Conservation (phyloP, 1,139 yeast genomes). For the Kodamaea sp. region DNA sequence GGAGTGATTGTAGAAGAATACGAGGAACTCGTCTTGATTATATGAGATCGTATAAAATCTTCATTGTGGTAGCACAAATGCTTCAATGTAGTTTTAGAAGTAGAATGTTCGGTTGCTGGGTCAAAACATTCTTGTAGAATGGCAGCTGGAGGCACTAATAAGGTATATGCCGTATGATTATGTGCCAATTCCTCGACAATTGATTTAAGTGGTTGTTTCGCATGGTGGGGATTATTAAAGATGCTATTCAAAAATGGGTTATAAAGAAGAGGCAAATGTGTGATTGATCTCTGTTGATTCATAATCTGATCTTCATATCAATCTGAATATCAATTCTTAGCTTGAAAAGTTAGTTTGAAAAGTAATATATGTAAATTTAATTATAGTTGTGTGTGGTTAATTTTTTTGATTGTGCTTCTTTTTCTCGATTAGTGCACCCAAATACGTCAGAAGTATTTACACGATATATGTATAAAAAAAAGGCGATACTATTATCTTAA, state of each 20-base stretch:
- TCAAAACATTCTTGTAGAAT: constrained; percentile 52
- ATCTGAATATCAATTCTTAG: background rate
- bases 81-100: constrained; percentile 34
- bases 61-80: constrained; percentile 58
- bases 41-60: constrained; percentile 71
- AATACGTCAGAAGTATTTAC: background rate
- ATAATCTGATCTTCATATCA: background rate
- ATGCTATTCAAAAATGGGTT: constrained; percentile 67
- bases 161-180: constrained; percentile 47
- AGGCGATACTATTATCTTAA: background rate
- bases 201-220: constrained; percentile 48
- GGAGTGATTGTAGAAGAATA: constrained; percentile 35
- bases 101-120: constrained; percentile 32
- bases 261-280: constrained; percentile 40
- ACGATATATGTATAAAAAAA: background rate
- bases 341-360: background rate
- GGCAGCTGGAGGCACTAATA: constrained; percentile 60
- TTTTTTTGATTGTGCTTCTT: too few relatives aligned
- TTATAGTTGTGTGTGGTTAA: too few relatives aligned
- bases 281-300: constrained; percentile 4
- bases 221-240: constrained; percentile 62
- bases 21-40: constrained; percentile 42
- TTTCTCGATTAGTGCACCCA: too few relatives aligned
- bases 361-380: too few relatives aligned
- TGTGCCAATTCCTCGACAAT: constrained; percentile 39